A percentile compares a stretch with the other conserved stretches of the same genome.
Conservation (phyloP, 371 early-diverging fungal genomes). For the Chytridiales sp. region DNA sequence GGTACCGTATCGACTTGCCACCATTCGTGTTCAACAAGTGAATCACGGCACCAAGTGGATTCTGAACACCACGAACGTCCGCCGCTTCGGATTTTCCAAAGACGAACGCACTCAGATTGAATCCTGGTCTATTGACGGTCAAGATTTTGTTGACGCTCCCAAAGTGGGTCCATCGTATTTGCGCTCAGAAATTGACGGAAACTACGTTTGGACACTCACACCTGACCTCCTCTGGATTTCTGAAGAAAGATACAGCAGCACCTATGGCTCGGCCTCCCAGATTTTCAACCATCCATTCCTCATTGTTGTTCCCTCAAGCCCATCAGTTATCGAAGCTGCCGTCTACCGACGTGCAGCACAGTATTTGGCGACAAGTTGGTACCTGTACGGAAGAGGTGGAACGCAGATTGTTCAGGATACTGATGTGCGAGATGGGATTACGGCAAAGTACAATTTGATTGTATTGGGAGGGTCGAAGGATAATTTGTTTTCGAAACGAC, state of each 20-base stretch:
- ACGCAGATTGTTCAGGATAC: constrained; percentile 56
- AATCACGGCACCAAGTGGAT: constrained; percentile 43
- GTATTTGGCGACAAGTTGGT: constrained; percentile 63
- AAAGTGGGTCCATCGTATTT: constrained; percentile 44
- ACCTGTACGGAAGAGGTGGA: constrained; percentile 59
- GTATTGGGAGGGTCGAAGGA: constrained; percentile 51
- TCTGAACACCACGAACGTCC: constrained; percentile 53
- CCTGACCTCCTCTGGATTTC: constrained; percentile 46
- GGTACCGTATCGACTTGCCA: constrained; percentile 53
- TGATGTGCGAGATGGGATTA: constrained; percentile 44
- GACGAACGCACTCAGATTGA: constrained; percentile 36
- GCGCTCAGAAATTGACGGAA: neutral
- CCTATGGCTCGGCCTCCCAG: constrained; percentile 63
- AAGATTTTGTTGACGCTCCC: constrained; percentile 35
- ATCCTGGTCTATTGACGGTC: constrained; percentile 47
- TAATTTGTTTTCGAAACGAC: constrained; percentile 40
- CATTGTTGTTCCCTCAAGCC: constrained; percentile 49
- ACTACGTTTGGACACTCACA: constrained; percentile 26
- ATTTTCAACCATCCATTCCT: constrained; percentile 45
- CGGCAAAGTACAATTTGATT: constrained; percentile 47
- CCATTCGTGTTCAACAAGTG: constrained; percentile 33
- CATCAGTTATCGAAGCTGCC: constrained; percentile 5
- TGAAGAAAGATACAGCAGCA: constrained; percentile 52
- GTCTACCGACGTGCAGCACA: constrained; percentile 48
- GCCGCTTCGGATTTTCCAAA: constrained; percentile 48